Evolutionary conservation across 768 basidiomycete species (phyloP).

Genomic region (Tephrocybe sp.): DNA sequence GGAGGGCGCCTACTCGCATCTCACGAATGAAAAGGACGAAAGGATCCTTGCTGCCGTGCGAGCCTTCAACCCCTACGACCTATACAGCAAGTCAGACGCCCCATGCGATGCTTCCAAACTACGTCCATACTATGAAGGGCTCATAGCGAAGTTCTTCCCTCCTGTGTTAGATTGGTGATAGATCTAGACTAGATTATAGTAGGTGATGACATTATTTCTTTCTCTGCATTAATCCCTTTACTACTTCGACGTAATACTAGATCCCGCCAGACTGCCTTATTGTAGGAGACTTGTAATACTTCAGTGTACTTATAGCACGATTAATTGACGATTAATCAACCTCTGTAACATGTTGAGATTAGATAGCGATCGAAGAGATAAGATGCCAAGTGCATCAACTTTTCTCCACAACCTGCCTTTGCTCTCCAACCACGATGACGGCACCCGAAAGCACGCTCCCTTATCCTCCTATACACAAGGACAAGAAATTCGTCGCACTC

Average conservation of each 20-base stretch:
- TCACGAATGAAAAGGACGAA: conserved; percentile 72
- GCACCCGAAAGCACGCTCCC: conserved; percentile 68
- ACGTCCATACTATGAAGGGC: conserved; percentile 77
- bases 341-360: background rate
- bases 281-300: background rate
- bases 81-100: conserved; percentile 87
- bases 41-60: conserved; percentile 69
- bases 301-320: background rate
- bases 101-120: conserved; percentile 61
- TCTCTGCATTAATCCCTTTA: no score
- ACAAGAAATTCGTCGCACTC: conserved; percentile 83
- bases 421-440: conserved; percentile 11
- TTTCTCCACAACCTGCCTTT: background rate
- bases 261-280: no score
- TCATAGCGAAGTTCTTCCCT: conserved; percentile 89
- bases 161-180: conserved; percentile 75
- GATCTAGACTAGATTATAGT: no score
- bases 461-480: conserved; percentile 76
- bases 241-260: no score
- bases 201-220: no score
- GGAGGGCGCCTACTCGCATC: conserved; percentile 80
- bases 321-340: no score
- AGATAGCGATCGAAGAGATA: conserved; percentile 5
- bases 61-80: conserved; percentile 92
- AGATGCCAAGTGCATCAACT: conserved; percentile 1